Evolutionary conservation across 768 basidiomycete species (phyloP).

Genomic region (Kockovaella imperatae): DNA sequence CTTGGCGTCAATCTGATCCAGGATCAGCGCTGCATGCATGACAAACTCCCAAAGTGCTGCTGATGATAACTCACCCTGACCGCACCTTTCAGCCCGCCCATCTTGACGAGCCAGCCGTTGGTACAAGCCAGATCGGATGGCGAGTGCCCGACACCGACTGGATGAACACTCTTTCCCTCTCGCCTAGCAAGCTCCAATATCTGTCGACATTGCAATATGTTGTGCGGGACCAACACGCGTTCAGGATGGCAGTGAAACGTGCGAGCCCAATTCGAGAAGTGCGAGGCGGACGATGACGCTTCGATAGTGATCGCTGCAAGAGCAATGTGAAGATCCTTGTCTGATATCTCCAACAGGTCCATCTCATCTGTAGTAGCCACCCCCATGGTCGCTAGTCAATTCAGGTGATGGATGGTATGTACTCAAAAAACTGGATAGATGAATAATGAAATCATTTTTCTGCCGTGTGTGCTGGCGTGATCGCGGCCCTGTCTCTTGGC

Average conservation of each 20-base stretch:
- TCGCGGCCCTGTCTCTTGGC: no score
- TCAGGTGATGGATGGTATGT: no score
- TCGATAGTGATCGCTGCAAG: constrained; percentile 24
- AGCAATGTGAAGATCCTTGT: no score
- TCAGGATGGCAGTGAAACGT: constrained; percentile 53
- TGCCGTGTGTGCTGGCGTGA: no score
- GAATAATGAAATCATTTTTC: no score
- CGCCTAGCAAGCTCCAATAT: constrained; percentile 73
- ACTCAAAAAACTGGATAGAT: no score
- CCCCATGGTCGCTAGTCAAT: no score
- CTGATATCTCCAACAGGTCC: no score
- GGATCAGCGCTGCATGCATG: background rate
- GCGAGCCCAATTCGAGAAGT: constrained; percentile 78
- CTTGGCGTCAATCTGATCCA: constrained; percentile 26
- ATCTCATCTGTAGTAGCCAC: no score
- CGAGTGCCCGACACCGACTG: constrained; percentile 83
- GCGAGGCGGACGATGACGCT: constrained; percentile 19
- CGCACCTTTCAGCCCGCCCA: constrained; percentile 62
- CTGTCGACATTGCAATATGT: constrained; percentile 59
- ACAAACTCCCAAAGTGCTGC: background rate
- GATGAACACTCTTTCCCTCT: constrained; percentile 63
- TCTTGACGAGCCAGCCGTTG: constrained; percentile 72
- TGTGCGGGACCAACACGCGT: constrained; percentile 64
- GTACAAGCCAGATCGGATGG: constrained; percentile 93
- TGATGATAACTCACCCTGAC: constrained; percentile 58